phyloP scores from a whole-genome alignment of 495 filamentous ascomycete genomes.

The Parachaetomium inaequale region DNA sequence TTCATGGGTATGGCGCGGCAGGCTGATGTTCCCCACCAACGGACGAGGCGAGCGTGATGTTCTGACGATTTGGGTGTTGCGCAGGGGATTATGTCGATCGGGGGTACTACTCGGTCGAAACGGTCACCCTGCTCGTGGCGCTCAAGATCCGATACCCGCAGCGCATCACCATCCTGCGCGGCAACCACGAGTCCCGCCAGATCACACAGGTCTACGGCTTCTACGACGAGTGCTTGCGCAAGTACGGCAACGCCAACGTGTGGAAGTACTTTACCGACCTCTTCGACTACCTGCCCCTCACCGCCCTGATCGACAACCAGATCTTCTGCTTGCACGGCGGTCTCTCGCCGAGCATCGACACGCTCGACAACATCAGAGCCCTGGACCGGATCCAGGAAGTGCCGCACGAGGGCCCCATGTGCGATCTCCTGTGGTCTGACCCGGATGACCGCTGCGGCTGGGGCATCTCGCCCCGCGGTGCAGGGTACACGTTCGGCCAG shows the following conservation, averaged over 20 bases:
- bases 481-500: conserved; percentile 98
- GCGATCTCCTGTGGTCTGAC: conserved; percentile 95
- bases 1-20: conserved; percentile 73
- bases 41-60: conserved; percentile 6
- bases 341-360: conserved; percentile 93
- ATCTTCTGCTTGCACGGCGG: conserved; percentile 99
- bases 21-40: not conserved
- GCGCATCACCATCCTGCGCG: conserved; percentile 94
- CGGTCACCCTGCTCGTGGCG: conserved; percentile 87
- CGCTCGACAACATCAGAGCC: conserved; percentile 94
- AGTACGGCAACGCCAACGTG: conserved; percentile 98
- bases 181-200: conserved; percentile 95
- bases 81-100: conserved; percentile 93
- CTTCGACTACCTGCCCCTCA: conserved; percentile 97
- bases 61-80: conserved; percentile 18
- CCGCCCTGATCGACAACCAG: conserved; percentile 98
- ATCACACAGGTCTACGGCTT: conserved; percentile 98
- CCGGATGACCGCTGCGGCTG: conserved; percentile 98
- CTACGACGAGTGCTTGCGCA: conserved; percentile 95
- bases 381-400: conserved; percentile 98
- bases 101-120: conserved; percentile 96
- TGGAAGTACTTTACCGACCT: conserved; percentile 99
- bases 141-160: conserved; percentile 95
- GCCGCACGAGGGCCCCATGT: conserved; percentile 98
- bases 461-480: conserved; percentile 95